A percentile compares a stretch with the other conserved stretches of the same genome.
These are phyloP conservation scores for Allomyces javanicus DNA, from an alignment of 192 early-diverging fungal species.

Conservation along the genomic window DNA sequence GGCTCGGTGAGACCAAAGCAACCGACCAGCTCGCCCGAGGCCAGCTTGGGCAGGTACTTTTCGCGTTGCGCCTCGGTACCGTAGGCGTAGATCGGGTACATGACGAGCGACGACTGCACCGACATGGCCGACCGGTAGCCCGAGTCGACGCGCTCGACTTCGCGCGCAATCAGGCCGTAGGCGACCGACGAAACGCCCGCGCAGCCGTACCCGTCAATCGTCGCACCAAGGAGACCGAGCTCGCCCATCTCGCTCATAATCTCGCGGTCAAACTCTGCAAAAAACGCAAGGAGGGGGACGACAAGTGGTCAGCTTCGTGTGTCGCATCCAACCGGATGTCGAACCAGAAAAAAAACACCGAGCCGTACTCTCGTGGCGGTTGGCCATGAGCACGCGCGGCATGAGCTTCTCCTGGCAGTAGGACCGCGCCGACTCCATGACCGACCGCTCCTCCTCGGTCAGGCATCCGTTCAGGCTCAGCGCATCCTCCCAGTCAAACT, in stretches of 20 bases:
- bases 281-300: too few relatives aligned
- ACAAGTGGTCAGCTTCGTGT: too few relatives aligned
- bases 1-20: constrained; percentile 95
- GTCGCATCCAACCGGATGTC: too few relatives aligned
- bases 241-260: constrained; percentile 89
- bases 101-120: constrained; percentile 95
- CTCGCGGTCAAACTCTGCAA: constrained; percentile 61
- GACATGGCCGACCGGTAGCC: constrained; percentile 97
- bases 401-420: constrained; percentile 81
- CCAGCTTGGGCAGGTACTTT: constrained; percentile 78
- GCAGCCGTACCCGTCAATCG: constrained; percentile 90
- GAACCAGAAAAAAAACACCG: neutral
- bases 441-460: constrained; percentile 73
- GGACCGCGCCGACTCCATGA: constrained; percentile 60
- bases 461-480: constrained; percentile 62
- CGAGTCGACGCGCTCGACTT: constrained; percentile 86
- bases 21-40: constrained; percentile 70
- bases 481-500: constrained; percentile 72
- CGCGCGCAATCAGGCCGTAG: constrained; percentile 88
- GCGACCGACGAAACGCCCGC: constrained; percentile 92
- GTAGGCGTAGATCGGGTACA: constrained; percentile 94
- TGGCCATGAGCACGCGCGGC: constrained; percentile 65
- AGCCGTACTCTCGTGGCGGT: constrained; percentile 59
- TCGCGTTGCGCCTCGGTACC: constrained; percentile 71
- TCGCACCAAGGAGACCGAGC: constrained; percentile 78